Evolutionary conservation across 768 basidiomycete species (phyloP).

Genomic region (Phanerochaete carnosa): DNA sequence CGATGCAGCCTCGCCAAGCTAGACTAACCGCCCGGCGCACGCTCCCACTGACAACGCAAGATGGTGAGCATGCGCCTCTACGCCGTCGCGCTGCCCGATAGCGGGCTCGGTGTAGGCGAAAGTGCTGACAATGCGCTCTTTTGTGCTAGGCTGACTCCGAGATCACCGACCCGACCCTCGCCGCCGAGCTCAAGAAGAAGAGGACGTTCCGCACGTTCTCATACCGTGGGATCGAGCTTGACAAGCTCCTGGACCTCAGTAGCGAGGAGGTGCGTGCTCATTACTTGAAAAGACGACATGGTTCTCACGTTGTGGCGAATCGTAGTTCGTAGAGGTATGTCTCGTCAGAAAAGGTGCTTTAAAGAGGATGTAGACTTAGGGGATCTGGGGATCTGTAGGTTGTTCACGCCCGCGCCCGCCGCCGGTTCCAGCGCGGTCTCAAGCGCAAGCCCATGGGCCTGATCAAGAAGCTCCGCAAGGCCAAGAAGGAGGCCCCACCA

Average conservation of each 20-base stretch:
- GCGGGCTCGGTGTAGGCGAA: background rate
- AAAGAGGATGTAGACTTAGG: background rate
- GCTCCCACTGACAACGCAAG: constrained; percentile 25
- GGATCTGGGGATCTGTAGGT: constrained; percentile 48
- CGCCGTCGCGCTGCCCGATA: background rate
- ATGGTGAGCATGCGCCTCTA: constrained; percentile 22
- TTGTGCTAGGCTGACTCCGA: constrained; percentile 67
- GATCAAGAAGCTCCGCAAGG: constrained; percentile 99
- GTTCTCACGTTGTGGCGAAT: constrained; percentile 2
- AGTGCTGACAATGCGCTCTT: constrained; percentile 19
- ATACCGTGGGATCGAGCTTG: constrained; percentile 97
- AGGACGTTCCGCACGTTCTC: constrained; percentile 98
- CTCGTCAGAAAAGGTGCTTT: background rate
- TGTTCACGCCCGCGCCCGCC: constrained; percentile 97
- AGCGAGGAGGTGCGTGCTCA: constrained; percentile 82
- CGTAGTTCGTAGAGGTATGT: constrained; percentile 77
- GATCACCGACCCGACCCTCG: constrained; percentile 88
- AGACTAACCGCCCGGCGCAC: constrained; percentile 8
- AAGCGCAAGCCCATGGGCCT: constrained; percentile 98
- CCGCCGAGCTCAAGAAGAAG: constrained; percentile 98
- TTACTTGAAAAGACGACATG: background rate
- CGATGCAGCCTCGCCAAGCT: constrained; percentile 14
- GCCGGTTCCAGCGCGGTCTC: constrained; percentile 98
- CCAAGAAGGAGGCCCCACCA: constrained; percentile 98
- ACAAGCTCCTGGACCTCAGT: constrained; percentile 93